These are phyloP conservation scores for Raddia distichophylla DNA, from an alignment of 176 grass and related monocot species.

Conservation along the genomic window DNA sequence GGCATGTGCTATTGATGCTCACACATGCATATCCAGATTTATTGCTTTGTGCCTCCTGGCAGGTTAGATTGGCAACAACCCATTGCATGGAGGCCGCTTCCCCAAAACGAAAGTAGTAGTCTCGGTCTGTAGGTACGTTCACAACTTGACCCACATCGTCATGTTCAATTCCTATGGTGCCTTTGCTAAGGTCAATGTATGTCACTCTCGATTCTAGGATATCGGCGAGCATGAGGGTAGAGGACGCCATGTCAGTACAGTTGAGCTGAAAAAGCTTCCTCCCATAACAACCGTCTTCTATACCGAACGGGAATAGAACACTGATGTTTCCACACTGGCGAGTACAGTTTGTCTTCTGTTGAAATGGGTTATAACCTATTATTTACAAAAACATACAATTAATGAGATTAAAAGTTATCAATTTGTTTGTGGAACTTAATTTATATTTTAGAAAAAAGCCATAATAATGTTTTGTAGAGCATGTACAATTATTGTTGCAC, in stretches of 20 bases:
- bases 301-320: neutral
- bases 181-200: neutral
- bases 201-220: neutral
- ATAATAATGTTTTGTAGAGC: too few relatives aligned
- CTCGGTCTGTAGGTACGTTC: neutral
- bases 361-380: neutral
- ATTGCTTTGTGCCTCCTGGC: neutral
- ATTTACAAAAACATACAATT: neutral
- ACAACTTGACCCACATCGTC: neutral
- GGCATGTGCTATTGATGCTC: slow-evolving; percentile 20
- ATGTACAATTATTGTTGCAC: too few relatives aligned
- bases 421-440: too few relatives aligned
- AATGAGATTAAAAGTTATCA: too few relatives aligned
- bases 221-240: neutral
- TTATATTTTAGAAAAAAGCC: too few relatives aligned
- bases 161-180: neutral
- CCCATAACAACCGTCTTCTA: slow-evolving; percentile 3
- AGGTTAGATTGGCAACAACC: slow-evolving; percentile 28
- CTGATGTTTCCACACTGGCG: neutral
- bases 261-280: slow-evolving; percentile 15
- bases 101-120: neutral
- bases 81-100: slow-evolving; percentile 2
- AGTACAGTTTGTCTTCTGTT: neutral
- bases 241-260: neutral
- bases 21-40: slow-evolving; percentile 26